A percentile compares a stretch with the other conserved stretches of the same genome.
phyloP scores from a whole-genome alignment of 768 basidiomycete species.

The Lentinula edodes region DNA sequence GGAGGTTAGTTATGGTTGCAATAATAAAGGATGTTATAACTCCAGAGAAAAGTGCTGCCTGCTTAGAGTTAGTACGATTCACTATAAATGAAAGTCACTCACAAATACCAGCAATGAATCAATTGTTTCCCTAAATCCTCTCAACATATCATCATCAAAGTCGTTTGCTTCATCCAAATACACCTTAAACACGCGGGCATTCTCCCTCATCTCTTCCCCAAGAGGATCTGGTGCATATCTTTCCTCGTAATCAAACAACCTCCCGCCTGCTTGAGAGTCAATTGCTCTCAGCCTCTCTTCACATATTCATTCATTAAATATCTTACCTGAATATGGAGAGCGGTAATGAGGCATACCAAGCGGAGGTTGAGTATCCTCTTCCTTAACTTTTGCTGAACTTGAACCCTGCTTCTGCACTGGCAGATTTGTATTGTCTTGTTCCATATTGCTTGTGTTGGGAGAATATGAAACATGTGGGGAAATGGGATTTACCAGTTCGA shows the following conservation, averaged over 20 bases:
- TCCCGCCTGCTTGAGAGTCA: too few relatives aligned
- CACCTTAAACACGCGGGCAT: neutral
- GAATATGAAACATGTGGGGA: too few relatives aligned
- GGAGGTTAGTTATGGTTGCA: neutral
- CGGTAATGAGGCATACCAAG: neutral
- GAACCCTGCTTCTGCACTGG: too few relatives aligned
- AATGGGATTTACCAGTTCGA: too few relatives aligned
- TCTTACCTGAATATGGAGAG: neutral
- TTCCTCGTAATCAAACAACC: neutral
- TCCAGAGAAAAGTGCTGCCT: neutral
- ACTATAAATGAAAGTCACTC: neutral
- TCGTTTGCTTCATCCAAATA: neutral
- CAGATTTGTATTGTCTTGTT: too few relatives aligned
- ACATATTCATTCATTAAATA: too few relatives aligned
- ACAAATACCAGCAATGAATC: neutral
- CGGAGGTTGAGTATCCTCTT: neutral
- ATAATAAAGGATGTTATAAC: neutral
- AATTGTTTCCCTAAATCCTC: neutral
- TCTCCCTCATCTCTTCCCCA: neutral
- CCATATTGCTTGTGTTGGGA: too few relatives aligned
- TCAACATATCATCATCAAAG: neutral
- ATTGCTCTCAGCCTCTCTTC: too few relatives aligned
- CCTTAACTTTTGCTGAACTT: neutral
- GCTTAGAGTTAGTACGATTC: neutral
- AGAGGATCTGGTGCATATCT: neutral